phyloP scores from a whole-genome alignment of 257 asterid genomes.

The Agastache rugosa region DNA sequence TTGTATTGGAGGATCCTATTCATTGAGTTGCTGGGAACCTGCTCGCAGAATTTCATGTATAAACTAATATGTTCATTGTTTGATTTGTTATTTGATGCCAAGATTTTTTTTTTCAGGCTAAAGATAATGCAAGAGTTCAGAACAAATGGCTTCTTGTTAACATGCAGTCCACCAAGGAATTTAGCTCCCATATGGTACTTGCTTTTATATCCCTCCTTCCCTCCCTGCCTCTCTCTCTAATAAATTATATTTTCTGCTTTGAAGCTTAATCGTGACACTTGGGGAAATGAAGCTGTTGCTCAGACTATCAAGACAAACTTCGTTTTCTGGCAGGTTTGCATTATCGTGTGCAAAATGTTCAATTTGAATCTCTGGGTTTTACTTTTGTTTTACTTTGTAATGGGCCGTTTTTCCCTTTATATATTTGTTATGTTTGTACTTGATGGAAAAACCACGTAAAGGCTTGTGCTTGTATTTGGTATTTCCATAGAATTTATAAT shows the following conservation, averaged over 20 bases:
- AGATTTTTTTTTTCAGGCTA: constrained; percentile 64
- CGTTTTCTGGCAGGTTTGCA: constrained; percentile 95
- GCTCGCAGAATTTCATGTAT: constrained; percentile 23
- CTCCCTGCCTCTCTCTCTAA: neutral
- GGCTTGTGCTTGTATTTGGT: neutral
- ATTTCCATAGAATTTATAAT: too few relatives aligned
- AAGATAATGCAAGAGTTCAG: constrained; percentile 75
- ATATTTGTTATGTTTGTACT: neutral
- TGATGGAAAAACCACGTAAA: neutral
- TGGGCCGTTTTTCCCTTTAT: neutral
- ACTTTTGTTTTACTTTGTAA: neutral
- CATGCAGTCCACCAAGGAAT: constrained; percentile 92
- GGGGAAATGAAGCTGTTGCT: constrained; percentile 98
- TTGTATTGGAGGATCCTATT: constrained; percentile 12
- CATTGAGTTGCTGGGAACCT: constrained; percentile 20
- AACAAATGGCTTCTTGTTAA: constrained; percentile 93
- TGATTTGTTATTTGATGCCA: constrained; percentile 25
- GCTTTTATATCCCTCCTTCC: neutral
- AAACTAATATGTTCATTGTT: constrained; percentile 7
- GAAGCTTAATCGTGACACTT: constrained; percentile 97
- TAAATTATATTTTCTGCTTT: constrained; percentile 7
- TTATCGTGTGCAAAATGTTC: constrained; percentile 28
- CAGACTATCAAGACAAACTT: constrained; percentile 91
- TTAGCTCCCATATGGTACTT: constrained; percentile 95
- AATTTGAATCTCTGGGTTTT: neutral